Base-by-base conservation (phyloP, 129 eudicot species). In the Flaveria trinervia region DNA sequence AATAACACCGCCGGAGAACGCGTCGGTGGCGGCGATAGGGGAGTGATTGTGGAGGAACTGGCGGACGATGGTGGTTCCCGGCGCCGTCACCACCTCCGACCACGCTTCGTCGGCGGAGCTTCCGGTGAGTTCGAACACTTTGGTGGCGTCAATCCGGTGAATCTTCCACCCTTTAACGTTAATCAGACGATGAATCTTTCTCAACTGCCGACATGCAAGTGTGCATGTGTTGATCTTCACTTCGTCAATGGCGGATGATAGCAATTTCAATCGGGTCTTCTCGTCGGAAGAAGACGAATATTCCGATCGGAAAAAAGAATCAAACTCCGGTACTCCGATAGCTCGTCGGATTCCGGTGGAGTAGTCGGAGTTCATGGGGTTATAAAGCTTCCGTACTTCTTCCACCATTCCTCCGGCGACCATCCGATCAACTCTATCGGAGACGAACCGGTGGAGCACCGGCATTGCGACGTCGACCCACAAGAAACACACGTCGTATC, bases 381-480 rank as follows among this genome's bases (percentile, higher is more conserved):
- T 72, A 65, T 75, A 90, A 46, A 81, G 48, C n/a, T 64, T 72
- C 67, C 90, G 75, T 5, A 84, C 94, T 70, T 93, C 96, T 10
- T 85, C 85, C 15, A 93, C 86, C 88, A 93, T 57, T 16, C 98
- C 98, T 4, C 70, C 71, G 9, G 84, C 89, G 15, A 94, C 92
- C 98, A 94, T 94, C 57, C 78, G 60, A 64, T 93, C 89, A 23
- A 93, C 96, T 20, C 98, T 81, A 0, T 81, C 79, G 0, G 90
- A 89, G 41, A 91, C 85, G 54, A 79, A 84, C 9, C 64, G 73
- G 14, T 85, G 66, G 3, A 94, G 80, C 51, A 89, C 89, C 4
- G 90, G 88, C 85, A 82, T 81, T 26, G 87, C 80, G 1, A 91
- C 97, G 74, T 94, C 98, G 52, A 94, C 90, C 97, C 98, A 94